Evolutionary conservation across 768 basidiomycete genomes (phyloP), one percentile per base, ranked within the genome.

Genomic region (Auriscalpium vulgare): DNA sequence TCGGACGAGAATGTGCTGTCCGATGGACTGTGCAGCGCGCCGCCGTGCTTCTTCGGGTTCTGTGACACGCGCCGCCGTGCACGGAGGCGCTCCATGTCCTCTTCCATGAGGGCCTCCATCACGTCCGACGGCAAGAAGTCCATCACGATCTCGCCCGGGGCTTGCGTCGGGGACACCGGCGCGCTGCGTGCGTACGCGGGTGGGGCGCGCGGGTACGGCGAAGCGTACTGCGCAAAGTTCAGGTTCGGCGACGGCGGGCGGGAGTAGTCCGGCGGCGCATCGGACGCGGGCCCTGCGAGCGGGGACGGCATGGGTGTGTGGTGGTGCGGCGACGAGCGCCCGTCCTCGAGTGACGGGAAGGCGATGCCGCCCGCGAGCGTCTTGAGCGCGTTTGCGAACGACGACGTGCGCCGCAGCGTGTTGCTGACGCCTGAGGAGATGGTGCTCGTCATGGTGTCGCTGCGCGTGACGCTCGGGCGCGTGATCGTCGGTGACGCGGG

Each of bases 11-110:
- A 89, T 0, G 86, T 81, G 63, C 88, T 90, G 47, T 82, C 85
- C 47, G 82, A 83, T 0, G 87, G 87, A 64, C 88, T 90, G 23
- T 79, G 78, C 51, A 82, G 67, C 16, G 76, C 74, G 21, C 60
- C 62, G 43, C 19, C 53, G 34, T 49, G 63, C 67, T 76, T 69
- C 58, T 78, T 71, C 37, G 73, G 65, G 49, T 80, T 71, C n/a
- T 63, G 54, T 21, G 67, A 59, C 1, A 71, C 62, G 40, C 75
- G 75, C 60, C 88, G 74, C 21, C 91, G 79, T 36, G 90, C 86
- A 19, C 85, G 75, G 38, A 97, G 66, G 4, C 95, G 82, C 58
- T 95, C 91, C 88, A 95, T 91, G 64, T 98, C 95, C 65, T 95
- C 93, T 64, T 92, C 91, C 68, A 93, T 89, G 34, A 98, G 74